Evolutionary conservation across 148 eudicot species (phyloP).

Genomic region (Silene conica): DNA sequence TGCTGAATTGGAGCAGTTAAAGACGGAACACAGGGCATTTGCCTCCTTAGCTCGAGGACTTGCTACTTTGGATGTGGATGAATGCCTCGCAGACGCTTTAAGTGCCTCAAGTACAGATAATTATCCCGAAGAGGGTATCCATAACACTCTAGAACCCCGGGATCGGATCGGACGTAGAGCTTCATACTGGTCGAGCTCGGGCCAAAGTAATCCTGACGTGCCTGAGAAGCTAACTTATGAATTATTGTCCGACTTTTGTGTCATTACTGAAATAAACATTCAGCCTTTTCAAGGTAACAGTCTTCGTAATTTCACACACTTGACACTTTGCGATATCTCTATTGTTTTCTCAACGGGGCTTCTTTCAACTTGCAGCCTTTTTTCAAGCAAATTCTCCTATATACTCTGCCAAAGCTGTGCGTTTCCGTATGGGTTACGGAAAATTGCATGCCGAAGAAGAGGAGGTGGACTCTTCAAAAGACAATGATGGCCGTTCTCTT

Average conservation of each 20-base stretch:
- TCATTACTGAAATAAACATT: constrained; percentile 56
- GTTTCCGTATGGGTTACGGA: constrained; percentile 68
- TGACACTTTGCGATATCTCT: not conserved
- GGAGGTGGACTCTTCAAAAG: not conserved
- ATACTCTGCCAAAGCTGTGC: constrained; percentile 74
- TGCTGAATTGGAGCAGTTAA: constrained; percentile 32
- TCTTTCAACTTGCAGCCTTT: constrained; percentile 44
- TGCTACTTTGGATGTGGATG: constrained; percentile 32
- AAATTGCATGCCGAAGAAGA: constrained; percentile 31
- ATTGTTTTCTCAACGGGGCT: constrained; percentile 9
- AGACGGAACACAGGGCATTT: constrained; percentile 52
- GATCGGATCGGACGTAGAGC: constrained; percentile 38
- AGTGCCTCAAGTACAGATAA: constrained; percentile 88
- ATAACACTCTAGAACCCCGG: constrained; percentile 60
- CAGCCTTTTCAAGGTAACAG: constrained; percentile 69
- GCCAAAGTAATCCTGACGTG: constrained; percentile 55
- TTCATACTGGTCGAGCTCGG: constrained; percentile 89
- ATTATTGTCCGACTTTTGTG: constrained; percentile 50
- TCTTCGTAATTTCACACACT: not conserved
- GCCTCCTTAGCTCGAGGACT: constrained; percentile 51
- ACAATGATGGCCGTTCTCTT: constrained; percentile 28
- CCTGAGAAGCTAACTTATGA: constrained; percentile 70
- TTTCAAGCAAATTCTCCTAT: constrained; percentile 62
- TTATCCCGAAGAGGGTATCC: constrained; percentile 63
- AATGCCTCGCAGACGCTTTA: constrained; percentile 50